phyloP scores from a whole-genome alignment of 805 yeast species.

The Kluyveromyces starmeri region DNA sequence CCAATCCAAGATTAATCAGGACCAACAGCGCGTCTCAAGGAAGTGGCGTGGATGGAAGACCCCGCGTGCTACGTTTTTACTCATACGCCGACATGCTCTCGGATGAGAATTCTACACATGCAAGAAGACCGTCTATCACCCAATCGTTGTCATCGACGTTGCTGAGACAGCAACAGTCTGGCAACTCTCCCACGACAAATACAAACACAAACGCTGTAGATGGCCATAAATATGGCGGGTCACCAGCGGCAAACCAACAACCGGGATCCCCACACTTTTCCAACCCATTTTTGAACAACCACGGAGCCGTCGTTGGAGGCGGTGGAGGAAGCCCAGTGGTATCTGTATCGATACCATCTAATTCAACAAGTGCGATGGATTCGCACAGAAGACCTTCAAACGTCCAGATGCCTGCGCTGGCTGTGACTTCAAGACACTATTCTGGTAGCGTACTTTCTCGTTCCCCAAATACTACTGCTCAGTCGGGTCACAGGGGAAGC shows the following conservation, averaged over 20 bases:
- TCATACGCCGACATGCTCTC: slow-evolving; percentile 74
- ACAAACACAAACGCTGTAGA: neutral
- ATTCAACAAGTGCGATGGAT: slow-evolving; percentile 1
- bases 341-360: too few species aligned
- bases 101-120: slow-evolving; percentile 45
- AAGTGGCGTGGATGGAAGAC: slow-evolving; percentile 7
- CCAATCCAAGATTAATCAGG: neutral
- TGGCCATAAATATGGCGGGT: slow-evolving; percentile 5
- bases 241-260: slow-evolving; percentile 19
- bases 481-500: slow-evolving; percentile 3
- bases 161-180: slow-evolving; percentile 11
- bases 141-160: slow-evolving; percentile 33
- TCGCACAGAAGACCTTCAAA: slow-evolving; percentile 1
- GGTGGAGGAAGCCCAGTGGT: slow-evolving; percentile 9
- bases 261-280: slow-evolving; percentile 21
- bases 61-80: slow-evolving; percentile 40
- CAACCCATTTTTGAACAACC: slow-evolving; percentile 26
- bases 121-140: slow-evolving; percentile 52
- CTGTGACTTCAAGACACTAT: slow-evolving; percentile 9
- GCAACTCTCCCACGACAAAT: neutral
- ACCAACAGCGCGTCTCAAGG: slow-evolving; percentile 5
- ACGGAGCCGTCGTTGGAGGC: slow-evolving; percentile 3
- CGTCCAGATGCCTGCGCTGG: slow-evolving; percentile 1
- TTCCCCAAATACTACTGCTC: slow-evolving; percentile 6
- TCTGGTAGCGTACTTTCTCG: slow-evolving; percentile 13